Evolutionary conservation across 257 asterid species (phyloP).

Genomic region (Solanum commersonii): DNA sequence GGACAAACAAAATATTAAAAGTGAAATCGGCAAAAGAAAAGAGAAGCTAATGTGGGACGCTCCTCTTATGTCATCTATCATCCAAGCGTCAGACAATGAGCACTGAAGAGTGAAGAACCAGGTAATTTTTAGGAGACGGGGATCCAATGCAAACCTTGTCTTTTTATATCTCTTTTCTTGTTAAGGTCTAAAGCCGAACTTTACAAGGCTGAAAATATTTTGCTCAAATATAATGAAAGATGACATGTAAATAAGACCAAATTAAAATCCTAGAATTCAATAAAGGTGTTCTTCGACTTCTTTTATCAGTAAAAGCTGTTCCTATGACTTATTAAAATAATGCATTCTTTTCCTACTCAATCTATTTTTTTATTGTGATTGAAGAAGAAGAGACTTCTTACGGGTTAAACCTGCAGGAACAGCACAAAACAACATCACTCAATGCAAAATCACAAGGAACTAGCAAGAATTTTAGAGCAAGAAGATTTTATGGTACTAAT

Average conservation of each 20-base stretch:
- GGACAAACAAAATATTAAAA: neutral
- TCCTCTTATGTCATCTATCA: neutral
- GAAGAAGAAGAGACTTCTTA: neutral
- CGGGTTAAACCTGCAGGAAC: neutral
- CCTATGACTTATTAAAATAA: neutral
- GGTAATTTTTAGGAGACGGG: neutral
- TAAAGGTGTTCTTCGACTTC: neutral
- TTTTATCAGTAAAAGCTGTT: neutral
- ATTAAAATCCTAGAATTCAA: neutral
- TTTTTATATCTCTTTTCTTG: neutral
- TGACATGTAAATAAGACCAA: neutral
- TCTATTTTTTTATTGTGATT: neutral
- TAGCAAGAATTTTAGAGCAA: neutral
- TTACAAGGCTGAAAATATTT: neutral
- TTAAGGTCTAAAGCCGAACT: neutral
- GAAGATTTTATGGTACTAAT: neutral
- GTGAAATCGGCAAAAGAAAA: neutral
- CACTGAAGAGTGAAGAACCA: neutral
- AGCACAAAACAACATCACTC: neutral
- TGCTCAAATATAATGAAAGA: neutral
- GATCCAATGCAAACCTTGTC: neutral
- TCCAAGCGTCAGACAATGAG: neutral
- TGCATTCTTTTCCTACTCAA: neutral
- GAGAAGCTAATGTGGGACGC: neutral
- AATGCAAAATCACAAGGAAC: neutral